Conservation (phyloP, 108 stramenopile species). For the Halocafeteria seosinensis region DNA sequence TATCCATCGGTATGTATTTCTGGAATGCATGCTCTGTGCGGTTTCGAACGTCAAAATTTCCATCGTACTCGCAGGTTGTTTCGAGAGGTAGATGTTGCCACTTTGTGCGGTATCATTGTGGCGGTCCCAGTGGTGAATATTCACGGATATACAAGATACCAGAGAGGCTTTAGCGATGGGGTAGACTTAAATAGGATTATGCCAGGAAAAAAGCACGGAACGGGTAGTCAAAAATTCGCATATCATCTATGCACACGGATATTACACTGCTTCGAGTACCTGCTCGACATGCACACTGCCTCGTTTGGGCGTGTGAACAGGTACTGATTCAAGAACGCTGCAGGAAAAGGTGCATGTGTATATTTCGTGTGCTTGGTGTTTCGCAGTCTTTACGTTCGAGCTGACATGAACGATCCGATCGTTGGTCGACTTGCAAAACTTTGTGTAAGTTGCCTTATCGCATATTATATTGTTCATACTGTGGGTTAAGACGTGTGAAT, state of each 20-base stretch:
- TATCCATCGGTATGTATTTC: constrained; percentile 8
- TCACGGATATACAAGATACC: constrained; percentile 8
- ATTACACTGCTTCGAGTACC: constrained; percentile 6
- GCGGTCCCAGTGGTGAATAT: constrained; percentile 15
- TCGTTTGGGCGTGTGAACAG: constrained; percentile 11
- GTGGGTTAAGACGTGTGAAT: too few species aligned
- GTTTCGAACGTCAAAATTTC: too few species aligned
- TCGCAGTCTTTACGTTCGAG: constrained; percentile 20
- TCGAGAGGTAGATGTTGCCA: constrained; percentile 1
- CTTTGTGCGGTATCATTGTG: constrained; percentile 11
- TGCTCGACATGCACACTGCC: constrained; percentile 18
- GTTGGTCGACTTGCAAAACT: constrained; percentile 5
- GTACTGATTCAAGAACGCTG: too few species aligned
- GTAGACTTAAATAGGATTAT: constrained; percentile 12
- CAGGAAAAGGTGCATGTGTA: too few species aligned
- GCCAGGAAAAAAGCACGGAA: constrained; percentile 13
- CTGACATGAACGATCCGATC: constrained; percentile 12
- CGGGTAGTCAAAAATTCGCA: constrained; percentile 5
- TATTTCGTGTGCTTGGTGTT: too few species aligned
- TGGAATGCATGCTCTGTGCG: too few species aligned
- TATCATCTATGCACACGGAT: constrained; percentile 3
- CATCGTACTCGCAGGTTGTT: constrained; percentile 2
- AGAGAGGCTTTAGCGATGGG: constrained; percentile 11
- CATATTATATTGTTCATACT: too few species aligned
- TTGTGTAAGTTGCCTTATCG: too few species aligned